Conservation (phyloP, 2,329 filamentous ascomycete genomes). For the Colletotrichum sansevieriae region DNA sequence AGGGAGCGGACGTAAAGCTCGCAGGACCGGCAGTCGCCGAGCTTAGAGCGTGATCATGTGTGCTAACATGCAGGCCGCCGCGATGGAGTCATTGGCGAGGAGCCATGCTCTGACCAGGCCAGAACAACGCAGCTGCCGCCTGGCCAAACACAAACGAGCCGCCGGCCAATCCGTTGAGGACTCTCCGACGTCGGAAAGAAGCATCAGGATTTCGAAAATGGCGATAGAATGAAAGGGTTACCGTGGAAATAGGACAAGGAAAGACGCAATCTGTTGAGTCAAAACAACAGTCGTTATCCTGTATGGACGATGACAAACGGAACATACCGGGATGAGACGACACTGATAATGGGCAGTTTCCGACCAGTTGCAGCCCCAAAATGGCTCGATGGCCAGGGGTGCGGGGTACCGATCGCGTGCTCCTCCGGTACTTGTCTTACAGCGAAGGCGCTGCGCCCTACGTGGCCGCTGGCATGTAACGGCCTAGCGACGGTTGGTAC, state of each 20-base stretch:
- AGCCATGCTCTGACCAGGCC: constrained; percentile 16
- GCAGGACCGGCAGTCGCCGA: constrained; percentile 22
- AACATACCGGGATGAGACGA: constrained; percentile 30
- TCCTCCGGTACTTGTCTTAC: constrained; percentile 38
- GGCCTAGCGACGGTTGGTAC: constrained; percentile 37
- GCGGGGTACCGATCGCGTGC: constrained; percentile 25
- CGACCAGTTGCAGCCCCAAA: constrained; percentile 30
- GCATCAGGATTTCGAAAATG: neutral
- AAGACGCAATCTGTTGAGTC: constrained; percentile 13
- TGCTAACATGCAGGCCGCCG: constrained; percentile 20
- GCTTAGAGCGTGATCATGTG: constrained; percentile 34
- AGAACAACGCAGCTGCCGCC: constrained; percentile 16
- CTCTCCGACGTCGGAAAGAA: constrained; percentile 32
- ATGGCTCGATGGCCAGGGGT: constrained; percentile 37
- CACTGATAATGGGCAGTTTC: constrained; percentile 40
- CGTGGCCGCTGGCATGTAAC: constrained; percentile 28
- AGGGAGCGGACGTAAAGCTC: constrained; percentile 7
- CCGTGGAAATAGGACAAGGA: constrained; percentile 2
- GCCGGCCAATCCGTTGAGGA: constrained; percentile 7
- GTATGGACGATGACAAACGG: constrained; percentile 11
- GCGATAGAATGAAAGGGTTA: constrained; percentile 1
- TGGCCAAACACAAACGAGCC: constrained; percentile 17
- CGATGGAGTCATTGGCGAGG: constrained; percentile 33
- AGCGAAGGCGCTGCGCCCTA: neutral
- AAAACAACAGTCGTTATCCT: constrained; percentile 24